Percentiles rank a stretch among this genome's conserved stretches.
These are phyloP conservation scores for Boletus sp. DNA, from an alignment of 768 basidiomycete species.

Conservation along the genomic window DNA sequence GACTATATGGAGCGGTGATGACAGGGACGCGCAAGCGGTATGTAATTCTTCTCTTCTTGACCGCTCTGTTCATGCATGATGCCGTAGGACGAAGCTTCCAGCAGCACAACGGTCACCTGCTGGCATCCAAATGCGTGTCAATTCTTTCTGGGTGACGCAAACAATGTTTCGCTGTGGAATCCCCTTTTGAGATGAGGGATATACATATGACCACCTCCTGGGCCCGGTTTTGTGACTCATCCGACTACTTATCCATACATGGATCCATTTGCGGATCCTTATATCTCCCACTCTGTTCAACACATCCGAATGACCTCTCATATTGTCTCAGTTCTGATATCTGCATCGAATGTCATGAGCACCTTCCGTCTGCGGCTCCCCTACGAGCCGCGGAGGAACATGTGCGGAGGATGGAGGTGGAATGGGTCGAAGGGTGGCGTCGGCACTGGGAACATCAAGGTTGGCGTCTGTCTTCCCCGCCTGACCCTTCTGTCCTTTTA, in stretches of 20 bases:
- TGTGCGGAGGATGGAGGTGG: no score
- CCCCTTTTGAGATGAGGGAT: slow-evolving; percentile 16
- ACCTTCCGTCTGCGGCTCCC: no score
- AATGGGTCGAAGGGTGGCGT: no score
- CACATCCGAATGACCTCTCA: background rate
- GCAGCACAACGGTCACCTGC: slow-evolving; percentile 44
- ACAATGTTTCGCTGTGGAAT: slow-evolving; percentile 63
- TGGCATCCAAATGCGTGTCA: slow-evolving; percentile 59
- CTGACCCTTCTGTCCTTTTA: no score
- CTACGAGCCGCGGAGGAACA: no score
- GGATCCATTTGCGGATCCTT: slow-evolving; percentile 15
- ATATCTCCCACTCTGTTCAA: slow-evolving; percentile 32
- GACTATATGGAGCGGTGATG: slow-evolving; percentile 42
- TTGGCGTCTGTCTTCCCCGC: no score
- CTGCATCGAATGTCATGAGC: no score
- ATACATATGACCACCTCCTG: background rate
- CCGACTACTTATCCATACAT: slow-evolving; percentile 6
- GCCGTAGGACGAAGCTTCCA: slow-evolving; percentile 18
- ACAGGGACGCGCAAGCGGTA: slow-evolving; percentile 12
- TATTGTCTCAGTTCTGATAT: no score
- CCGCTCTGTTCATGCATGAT: background rate
- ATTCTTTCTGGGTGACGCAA: slow-evolving; percentile 78
- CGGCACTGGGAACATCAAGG: no score
- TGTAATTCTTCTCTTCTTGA: background rate
- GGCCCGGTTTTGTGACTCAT: background rate